phyloP scores from a whole-genome alignment of 495 filamentous ascomycete genomes.

The Daldinia loculata region DNA sequence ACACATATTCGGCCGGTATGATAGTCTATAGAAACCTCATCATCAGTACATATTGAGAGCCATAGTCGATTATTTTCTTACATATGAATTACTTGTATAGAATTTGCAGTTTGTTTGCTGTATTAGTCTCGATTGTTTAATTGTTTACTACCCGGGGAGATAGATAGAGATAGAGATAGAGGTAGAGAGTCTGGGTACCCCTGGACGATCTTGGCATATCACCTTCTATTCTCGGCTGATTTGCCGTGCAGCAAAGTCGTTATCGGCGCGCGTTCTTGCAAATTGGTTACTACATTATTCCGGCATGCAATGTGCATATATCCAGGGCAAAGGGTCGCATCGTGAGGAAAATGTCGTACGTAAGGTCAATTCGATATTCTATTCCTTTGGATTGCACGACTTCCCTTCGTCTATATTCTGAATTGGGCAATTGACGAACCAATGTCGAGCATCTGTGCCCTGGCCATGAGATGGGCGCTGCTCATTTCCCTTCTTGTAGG shows the following conservation, averaged over 20 bases:
- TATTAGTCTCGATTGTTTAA: conserved; percentile 12
- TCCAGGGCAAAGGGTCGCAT: conserved; percentile 31
- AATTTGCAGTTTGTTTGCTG: conserved; percentile 1
- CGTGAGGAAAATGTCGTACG: conserved; percentile 32
- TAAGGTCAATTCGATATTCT: conserved; percentile 12
- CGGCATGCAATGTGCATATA: conserved; percentile 25
- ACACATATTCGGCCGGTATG: not conserved
- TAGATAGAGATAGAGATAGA: conserved; percentile 5
- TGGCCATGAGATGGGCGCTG: conserved; percentile 27
- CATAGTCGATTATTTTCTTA: not conserved
- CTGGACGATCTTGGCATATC: conserved; percentile 36
- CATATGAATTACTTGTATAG: not conserved
- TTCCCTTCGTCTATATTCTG: conserved; percentile 16
- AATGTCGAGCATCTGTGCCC: conserved; percentile 28
- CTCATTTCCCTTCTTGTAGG: conserved; percentile 31
- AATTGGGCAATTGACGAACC: conserved; percentile 26
- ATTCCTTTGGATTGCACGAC: conserved; percentile 18
- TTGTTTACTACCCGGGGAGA: not conserved
- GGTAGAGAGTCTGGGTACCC: conserved; percentile 16
- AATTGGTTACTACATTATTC: conserved; percentile 9
- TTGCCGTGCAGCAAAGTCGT: conserved; percentile 30
- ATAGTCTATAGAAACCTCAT: not conserved
- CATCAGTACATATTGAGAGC: not conserved
- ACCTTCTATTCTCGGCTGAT: conserved; percentile 45
- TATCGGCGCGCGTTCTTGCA: conserved; percentile 34